Conservation (phyloP, 345 rosid genomes). For the Kandelia obovata region DNA sequence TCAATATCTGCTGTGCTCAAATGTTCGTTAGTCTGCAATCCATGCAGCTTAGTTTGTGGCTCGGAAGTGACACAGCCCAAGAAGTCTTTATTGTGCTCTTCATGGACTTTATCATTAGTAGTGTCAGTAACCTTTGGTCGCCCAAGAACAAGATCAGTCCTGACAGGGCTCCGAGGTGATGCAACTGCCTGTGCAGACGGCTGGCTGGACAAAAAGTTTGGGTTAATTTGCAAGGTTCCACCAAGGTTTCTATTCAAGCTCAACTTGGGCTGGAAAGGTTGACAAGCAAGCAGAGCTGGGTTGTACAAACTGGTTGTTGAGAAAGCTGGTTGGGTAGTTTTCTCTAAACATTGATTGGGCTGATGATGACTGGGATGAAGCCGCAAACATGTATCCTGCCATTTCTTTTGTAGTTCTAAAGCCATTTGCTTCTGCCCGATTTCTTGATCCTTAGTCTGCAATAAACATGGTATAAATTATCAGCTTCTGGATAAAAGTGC, state of each 20-base stretch:
- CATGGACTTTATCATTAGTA: conserved; percentile 28
- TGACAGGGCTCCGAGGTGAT: conserved; percentile 71
- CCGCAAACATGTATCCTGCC: conserved; percentile 63
- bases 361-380: conserved; percentile 66
- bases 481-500: background rate
- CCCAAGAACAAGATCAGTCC: conserved; percentile 85
- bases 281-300: conserved; percentile 49
- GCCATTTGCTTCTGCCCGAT: conserved; percentile 42
- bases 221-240: conserved; percentile 36
- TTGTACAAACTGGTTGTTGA: conserved; percentile 44
- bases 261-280: conserved; percentile 61
- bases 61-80: conserved; percentile 67
- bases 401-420: conserved; percentile 69
- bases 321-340: conserved; percentile 42
- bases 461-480: background rate
- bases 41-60: conserved; percentile 41
- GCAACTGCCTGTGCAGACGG: conserved; percentile 25
- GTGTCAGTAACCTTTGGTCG: conserved; percentile 39
- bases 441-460: conserved; percentile 62
- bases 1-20: conserved; percentile 50
- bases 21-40: conserved; percentile 38
- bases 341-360: conserved; percentile 31
- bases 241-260: conserved; percentile 41
- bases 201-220: conserved; percentile 31
- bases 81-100: conserved; percentile 52